Conservation (phyloP, 345 rosid genomes). For the Salix purpurea region DNA sequence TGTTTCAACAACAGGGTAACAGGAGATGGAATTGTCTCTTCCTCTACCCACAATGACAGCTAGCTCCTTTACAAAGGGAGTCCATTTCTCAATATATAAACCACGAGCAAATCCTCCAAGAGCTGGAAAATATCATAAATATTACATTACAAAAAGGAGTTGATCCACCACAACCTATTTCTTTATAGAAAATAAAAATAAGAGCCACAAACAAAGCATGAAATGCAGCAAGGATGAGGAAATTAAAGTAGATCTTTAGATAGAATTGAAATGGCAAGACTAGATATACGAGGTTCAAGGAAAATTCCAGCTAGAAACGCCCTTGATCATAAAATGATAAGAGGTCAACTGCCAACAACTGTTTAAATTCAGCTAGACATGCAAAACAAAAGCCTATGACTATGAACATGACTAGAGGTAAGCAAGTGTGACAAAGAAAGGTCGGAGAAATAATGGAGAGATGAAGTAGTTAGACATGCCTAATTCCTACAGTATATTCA, state of each 20-base stretch:
- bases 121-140: conserved; percentile 33
- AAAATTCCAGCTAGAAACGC: background rate
- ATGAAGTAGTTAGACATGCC: background rate
- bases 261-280: background rate
- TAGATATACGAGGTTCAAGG: background rate
- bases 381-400: background rate
- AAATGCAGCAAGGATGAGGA: background rate
- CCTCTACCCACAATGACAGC: conserved; percentile 95
- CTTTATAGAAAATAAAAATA: background rate
- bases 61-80: conserved; percentile 86
- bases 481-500: too few relatives aligned
- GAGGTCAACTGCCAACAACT: background rate
- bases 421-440: background rate
- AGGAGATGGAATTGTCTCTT: conserved; percentile 68
- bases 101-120: conserved; percentile 83
- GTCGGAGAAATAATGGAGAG: background rate
- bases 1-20: conserved; percentile 94
- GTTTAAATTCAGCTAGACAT: background rate
- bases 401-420: background rate
- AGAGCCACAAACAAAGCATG: background rate
- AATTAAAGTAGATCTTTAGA: background rate
- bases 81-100: conserved; percentile 94
- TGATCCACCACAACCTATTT: background rate
- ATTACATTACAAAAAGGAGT: background rate
- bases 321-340: background rate